Percentiles rank a stretch among this genome's conserved stretches.
Conservation (phyloP, 2,329 filamentous ascomycete genomes). For the Penicillium psychrosexuale region DNA sequence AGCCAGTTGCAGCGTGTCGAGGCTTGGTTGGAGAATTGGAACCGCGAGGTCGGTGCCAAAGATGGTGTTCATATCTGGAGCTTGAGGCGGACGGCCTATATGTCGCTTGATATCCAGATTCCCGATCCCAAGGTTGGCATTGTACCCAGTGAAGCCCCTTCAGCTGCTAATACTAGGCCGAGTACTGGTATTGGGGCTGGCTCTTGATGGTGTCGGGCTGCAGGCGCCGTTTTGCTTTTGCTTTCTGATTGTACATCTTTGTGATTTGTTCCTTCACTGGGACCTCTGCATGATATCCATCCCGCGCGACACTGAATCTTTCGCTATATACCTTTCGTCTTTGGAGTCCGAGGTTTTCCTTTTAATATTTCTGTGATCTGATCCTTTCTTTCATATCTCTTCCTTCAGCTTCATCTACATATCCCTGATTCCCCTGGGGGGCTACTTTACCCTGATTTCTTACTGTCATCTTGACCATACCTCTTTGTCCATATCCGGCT, state of each 20-base stretch:
- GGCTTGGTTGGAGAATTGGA: conserved; percentile 83
- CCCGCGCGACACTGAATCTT: conserved; percentile 3
- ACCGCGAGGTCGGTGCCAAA: conserved; percentile 59
- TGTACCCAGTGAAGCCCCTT: conserved; percentile 38
- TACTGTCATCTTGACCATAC: not conserved
- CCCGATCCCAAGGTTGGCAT: conserved; percentile 50
- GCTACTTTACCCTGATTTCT: conserved; percentile 4
- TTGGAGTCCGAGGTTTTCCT: conserved; percentile 6
- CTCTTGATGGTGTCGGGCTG: conserved; percentile 6
- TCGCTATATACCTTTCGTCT: conserved; percentile 5
- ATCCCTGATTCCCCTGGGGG: not conserved
- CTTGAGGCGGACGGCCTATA: conserved; percentile 78
- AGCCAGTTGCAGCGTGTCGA: conserved; percentile 67
- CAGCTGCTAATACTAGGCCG: conserved; percentile 35
- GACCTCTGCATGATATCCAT: conserved; percentile 28
- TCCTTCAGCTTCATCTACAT: conserved; percentile 7
- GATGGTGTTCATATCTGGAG: conserved; percentile 71
- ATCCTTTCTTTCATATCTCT: conserved; percentile 11
- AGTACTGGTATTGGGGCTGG: conserved; percentile 30
- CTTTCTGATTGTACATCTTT: conserved; percentile 18
- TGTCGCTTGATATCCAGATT: conserved; percentile 59
- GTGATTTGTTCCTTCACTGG: conserved; percentile 18
- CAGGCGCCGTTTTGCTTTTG: not conserved
- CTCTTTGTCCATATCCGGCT: conserved; percentile 1
- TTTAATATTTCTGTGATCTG: conserved; percentile 18